phyloP scores from a whole-genome alignment of 306 rosid species.

The Vigna reflexopilosa region DNA sequence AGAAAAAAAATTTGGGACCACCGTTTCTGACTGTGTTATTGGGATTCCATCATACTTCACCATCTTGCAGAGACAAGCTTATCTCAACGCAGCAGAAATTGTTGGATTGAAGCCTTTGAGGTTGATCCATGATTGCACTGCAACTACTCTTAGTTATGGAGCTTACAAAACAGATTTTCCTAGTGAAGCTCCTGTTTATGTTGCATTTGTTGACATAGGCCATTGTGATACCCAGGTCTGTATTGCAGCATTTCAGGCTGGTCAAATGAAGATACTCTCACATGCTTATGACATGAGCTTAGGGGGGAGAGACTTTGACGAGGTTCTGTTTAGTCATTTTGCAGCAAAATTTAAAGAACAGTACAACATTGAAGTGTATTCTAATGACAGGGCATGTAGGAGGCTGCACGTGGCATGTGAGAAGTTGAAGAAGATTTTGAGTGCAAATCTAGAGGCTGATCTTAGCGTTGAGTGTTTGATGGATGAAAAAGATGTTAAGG shows the following conservation, averaged over 20 bases:
- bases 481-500: constrained; percentile 98
- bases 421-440: constrained; percentile 91
- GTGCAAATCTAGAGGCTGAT: constrained; percentile 89
- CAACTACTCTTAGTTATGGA: constrained; percentile 88
- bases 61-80: constrained; percentile 84
- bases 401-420: constrained; percentile 83
- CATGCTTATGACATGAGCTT: constrained; percentile 73
- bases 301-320: constrained; percentile 92
- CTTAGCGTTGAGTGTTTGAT: constrained; percentile 89
- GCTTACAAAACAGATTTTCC: constrained; percentile 74
- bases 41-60: constrained; percentile 90
- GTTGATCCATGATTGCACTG: constrained; percentile 93
- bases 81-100: constrained; percentile 78
- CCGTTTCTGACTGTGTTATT: constrained; percentile 82
- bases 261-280: constrained; percentile 72
- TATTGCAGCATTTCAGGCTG: constrained; percentile 69
- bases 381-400: constrained; percentile 71
- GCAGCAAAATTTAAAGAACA: constrained; percentile 67
- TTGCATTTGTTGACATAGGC: constrained; percentile 84
- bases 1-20: constrained; percentile 64
- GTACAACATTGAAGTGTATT: constrained; percentile 70
- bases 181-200: constrained; percentile 50
- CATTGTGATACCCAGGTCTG: constrained; percentile 90
- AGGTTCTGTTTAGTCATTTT: constrained; percentile 76
- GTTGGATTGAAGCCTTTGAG: constrained; percentile 87